Base-by-base conservation (phyloP, 768 basidiomycete species). In the Chalciporus sphaerocephalus region DNA sequence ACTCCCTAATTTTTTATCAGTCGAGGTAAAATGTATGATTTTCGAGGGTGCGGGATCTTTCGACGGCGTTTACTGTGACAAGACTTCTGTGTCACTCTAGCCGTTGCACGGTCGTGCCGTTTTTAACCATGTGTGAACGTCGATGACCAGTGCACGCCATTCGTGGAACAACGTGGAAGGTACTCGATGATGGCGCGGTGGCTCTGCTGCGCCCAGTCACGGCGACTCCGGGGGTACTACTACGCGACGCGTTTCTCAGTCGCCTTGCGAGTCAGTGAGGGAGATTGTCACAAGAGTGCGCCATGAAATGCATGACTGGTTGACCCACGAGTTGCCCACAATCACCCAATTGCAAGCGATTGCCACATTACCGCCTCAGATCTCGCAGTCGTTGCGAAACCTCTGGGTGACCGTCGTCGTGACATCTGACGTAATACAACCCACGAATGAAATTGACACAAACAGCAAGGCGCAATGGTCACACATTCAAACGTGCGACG, bases 401-500 rank as follows among this genome's bases (percentile, higher is more conserved):
- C 24, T 25, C 24, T 25, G 10, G 10, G 10, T 25, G 6, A 25
- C 10, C 13, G 11, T 11, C 27, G 11, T 28, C 27, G 27, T 28
- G 27, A 28, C 27, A 12, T 32, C 6, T n/a, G 15, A 32, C 30
- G n/a, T 32, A 32, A 32, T 32, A 2, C 13, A 32, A 32, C 6
- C 30, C n/a, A 32, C 30, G 27, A 27, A 27, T 27, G 10, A 27
- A 27, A 27, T 27, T 27, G 27, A 27, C 13, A 4, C n/a, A n/a
- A n/a, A n/a, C 25, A 11, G 4, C 25, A 27, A 27, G 25, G 12
- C 13, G 28, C 30, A 32, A 32, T 15, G 30, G 30, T 32, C 30
- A 32, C 30, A n/a, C 28, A 32, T 23, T 35, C 39, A 51, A 57
- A 57, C 56, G 56, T 58, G 55, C 49, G 55, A 42, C 11, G 25